phyloP scores from a whole-genome alignment of 208 protist species.

The Wallacemonas sp. region DNA sequence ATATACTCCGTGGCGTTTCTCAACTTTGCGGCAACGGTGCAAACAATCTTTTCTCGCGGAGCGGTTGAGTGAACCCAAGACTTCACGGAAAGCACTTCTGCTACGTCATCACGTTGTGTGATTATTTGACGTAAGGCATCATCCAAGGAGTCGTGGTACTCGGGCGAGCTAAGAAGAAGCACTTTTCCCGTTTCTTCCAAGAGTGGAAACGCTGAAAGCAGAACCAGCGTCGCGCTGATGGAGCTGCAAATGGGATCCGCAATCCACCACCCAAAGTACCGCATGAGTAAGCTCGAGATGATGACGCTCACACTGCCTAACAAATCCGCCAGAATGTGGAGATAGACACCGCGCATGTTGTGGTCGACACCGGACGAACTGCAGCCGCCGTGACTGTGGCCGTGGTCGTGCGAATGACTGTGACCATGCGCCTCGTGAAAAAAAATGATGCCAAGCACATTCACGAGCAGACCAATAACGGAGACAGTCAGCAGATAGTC shows the following conservation, averaged over 20 bases:
- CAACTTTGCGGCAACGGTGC: conserved; percentile 37
- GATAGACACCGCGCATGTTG: conserved; percentile 85
- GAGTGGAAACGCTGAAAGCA: conserved; percentile 74
- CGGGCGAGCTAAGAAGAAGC: conserved; percentile 47
- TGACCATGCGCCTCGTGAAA: conserved; percentile 77
- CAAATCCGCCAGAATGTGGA: conserved; percentile 90
- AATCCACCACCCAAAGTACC: conserved; percentile 55
- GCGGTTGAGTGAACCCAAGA: conserved; percentile 68
- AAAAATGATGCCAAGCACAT: conserved; percentile 81
- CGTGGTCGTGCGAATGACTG: conserved; percentile 49
- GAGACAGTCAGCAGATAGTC: conserved; percentile 81
- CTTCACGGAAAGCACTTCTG: conserved; percentile 36
- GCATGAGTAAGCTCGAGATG: conserved; percentile 71
- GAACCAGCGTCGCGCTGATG: conserved; percentile 68
- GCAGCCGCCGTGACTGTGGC: conserved; percentile 42
- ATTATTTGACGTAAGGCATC: conserved; percentile 18
- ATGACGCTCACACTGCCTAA: conserved; percentile 88
- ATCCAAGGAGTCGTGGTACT: conserved; percentile 26
- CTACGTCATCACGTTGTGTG: conserved; percentile 21
- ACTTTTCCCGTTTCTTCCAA: conserved; percentile 79
- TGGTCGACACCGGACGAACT: conserved; percentile 46
- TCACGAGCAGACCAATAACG: conserved; percentile 80
- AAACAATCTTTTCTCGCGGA: conserved; percentile 56
- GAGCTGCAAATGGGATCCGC: conserved; percentile 80
- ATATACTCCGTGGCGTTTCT: conserved; percentile 18